These are phyloP conservation scores for Abrus pulchellus DNA, from an alignment of 306 rosid species.

Conservation along the genomic window DNA sequence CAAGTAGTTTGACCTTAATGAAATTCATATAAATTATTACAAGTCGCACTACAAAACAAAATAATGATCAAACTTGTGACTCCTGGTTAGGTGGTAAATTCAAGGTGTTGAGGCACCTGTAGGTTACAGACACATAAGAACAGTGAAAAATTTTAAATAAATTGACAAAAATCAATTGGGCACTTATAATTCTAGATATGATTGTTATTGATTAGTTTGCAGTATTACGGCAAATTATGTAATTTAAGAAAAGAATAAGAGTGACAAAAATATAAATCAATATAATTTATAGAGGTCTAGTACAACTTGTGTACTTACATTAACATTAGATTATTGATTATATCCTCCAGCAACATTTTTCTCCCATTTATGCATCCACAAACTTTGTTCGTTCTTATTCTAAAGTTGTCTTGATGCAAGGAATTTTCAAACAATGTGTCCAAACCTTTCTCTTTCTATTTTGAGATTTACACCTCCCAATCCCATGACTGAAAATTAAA, in stretches of 20 bases:
- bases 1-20: slow-evolving; percentile 30
- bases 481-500: neutral
- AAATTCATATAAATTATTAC: slow-evolving; percentile 2
- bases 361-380: neutral
- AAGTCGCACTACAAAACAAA: slow-evolving; percentile 26
- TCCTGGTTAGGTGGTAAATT: slow-evolving; percentile 34
- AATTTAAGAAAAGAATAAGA: neutral
- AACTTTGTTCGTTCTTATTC: neutral
- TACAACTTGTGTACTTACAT: too few relatives aligned
- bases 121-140: slow-evolving; percentile 6
- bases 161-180: neutral
- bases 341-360: neutral
- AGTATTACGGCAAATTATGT: neutral
- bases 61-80: slow-evolving; percentile 41
- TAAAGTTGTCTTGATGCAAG: neutral
- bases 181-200: neutral
- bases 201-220: neutral
- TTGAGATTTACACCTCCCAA: neutral
- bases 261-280: neutral
- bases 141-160: neutral
- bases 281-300: neutral
- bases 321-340: neutral
- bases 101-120: slow-evolving; percentile 31
- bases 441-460: neutral
- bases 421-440: neutral